Conservation (phyloP, 768 basidiomycete genomes). For the Daedaleopsis nitida region DNA sequence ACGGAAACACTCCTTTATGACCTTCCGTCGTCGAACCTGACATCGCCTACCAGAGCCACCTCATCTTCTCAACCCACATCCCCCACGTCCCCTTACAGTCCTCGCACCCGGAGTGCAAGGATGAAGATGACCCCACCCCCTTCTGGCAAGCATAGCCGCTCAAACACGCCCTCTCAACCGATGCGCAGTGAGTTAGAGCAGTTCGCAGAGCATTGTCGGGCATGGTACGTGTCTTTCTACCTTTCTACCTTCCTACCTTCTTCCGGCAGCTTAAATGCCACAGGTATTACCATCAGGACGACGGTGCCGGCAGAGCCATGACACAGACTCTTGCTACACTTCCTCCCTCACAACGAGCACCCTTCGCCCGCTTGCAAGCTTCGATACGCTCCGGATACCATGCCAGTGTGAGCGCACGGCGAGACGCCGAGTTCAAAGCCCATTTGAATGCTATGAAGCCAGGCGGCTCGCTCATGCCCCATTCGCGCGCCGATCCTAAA, state of each 20-base stretch:
- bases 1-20: conserved; percentile 75
- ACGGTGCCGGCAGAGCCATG: conserved; percentile 76
- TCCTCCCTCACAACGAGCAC: conserved; percentile 82
- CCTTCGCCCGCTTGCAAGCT: conserved; percentile 84
- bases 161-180: conserved; percentile 68
- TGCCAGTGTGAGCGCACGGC: conserved; percentile 71
- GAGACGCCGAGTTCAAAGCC: conserved; percentile 84
- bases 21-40: conserved; percentile 60
- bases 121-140: conserved; percentile 59
- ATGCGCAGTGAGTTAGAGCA: conserved; percentile 70
- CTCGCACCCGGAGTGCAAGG: conserved; percentile 50
- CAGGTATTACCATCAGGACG: conserved; percentile 87
- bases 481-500: conserved; percentile 66
- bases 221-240: conserved; percentile 56
- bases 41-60: conserved; percentile 60
- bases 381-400: conserved; percentile 87
- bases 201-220: conserved; percentile 75
- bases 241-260: neutral
- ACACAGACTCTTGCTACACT: conserved; percentile 80
- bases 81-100: conserved; percentile 58
- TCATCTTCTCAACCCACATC: conserved; percentile 45
- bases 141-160: conserved; percentile 56
- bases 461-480: conserved; percentile 77
- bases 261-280: conserved; percentile 11
- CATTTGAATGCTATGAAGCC: conserved; percentile 77